These are phyloP conservation scores for Trichophyton benhamiae DNA, from an alignment of 2,329 filamentous ascomycete genomes.

Conservation along the genomic window DNA sequence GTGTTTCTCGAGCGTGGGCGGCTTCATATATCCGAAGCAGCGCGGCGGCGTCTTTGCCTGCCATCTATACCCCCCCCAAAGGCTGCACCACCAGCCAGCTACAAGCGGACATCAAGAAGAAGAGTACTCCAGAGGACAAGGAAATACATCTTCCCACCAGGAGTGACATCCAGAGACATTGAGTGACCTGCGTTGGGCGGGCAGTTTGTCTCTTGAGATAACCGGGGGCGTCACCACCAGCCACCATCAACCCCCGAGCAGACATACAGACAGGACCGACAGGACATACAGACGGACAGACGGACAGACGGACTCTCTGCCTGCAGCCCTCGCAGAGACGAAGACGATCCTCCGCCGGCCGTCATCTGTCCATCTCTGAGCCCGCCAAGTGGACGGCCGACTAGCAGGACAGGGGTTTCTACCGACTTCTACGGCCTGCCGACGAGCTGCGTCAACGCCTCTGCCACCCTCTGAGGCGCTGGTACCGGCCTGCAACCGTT, in stretches of 20 bases:
- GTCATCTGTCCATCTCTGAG: not conserved
- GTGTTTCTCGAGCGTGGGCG: not conserved
- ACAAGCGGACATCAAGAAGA: not conserved
- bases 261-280: not conserved
- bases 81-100: not conserved
- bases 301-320: not conserved
- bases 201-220: not conserved
- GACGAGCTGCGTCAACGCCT: not conserved
- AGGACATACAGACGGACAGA: no score
- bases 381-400: constrained; percentile 1
- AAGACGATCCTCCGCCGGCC: not conserved
- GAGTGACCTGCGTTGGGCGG: not conserved
- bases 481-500: not conserved
- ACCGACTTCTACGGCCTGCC: not conserved
- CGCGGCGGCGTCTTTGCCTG: not conserved
- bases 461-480: not conserved
- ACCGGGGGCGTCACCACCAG: not conserved
- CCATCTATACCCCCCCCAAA: not conserved
- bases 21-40: not conserved
- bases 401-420: constrained; percentile 1
- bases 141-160: not conserved
- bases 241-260: not conserved
- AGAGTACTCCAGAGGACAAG: not conserved
- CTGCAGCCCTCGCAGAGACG: not conserved
- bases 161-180: not conserved